phyloP scores from a whole-genome alignment of 257 asterid species.

The Thymus quinquecostatus region DNA sequence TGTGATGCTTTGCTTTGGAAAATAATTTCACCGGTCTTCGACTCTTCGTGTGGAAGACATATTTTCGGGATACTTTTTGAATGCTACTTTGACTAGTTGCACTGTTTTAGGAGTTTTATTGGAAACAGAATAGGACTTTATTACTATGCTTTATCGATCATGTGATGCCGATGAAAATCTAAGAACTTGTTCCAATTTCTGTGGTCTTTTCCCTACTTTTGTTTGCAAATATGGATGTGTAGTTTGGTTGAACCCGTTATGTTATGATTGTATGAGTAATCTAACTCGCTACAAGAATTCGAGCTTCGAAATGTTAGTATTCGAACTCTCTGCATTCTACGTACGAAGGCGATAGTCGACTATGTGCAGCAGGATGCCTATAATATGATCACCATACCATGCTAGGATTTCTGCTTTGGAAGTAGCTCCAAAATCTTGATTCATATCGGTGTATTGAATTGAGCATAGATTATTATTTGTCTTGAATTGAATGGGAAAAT shows the following conservation, averaged over 20 bases:
- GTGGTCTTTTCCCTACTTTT: not conserved
- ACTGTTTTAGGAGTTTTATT: not conserved
- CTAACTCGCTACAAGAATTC: not conserved
- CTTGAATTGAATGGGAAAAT: too few relatives aligned
- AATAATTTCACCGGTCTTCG: not conserved
- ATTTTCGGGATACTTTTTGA: too few relatives aligned
- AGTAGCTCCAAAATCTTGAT: constrained; percentile 64
- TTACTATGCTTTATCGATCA: too few relatives aligned
- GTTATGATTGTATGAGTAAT: not conserved
- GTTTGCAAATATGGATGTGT: not conserved
- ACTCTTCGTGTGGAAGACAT: too few relatives aligned
- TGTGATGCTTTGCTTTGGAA: not conserved
- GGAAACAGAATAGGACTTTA: not conserved
- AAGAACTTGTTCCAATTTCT: too few relatives aligned
- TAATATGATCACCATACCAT: constrained; percentile 54
- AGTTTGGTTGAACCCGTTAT: not conserved
- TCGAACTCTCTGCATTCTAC: too few relatives aligned
- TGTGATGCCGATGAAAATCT: too few relatives aligned
- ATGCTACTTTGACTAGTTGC: too few relatives aligned
- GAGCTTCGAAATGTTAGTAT: not conserved
- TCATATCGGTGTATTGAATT: not conserved
- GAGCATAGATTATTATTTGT: too few relatives aligned
- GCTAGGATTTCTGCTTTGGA: constrained; percentile 13
- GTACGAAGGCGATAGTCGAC: constrained; percentile 50
- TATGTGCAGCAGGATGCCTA: constrained; percentile 69